Base-by-base conservation (phyloP, 148 eudicot genomes). In the Salicornia ramosissima region DNA sequence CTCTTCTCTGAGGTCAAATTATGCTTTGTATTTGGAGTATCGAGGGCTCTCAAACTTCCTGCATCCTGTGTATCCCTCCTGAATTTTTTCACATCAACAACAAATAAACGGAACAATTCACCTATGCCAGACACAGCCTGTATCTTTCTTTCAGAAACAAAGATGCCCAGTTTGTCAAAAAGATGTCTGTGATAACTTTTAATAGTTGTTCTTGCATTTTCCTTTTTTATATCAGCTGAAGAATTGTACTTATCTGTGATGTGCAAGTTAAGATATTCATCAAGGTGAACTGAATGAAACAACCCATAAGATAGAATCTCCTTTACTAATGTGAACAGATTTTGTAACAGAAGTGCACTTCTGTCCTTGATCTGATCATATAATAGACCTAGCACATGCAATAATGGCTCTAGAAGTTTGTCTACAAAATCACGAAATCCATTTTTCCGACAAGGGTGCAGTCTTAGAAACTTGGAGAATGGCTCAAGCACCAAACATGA, bases 181-280 rank as follows among this genome's bases (percentile, higher is more conserved):
- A 94, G 82, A 84, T 94, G 96, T 60, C 91, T 86, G 49, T 83
- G 93, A 75, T 88, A 94, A 81, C 99, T 94, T 83, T 85, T 87
- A 58, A 89, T 78, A 9, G 65, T 74, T 43, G 75, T 71, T 74
- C 75, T 87, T 39, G 73, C 74, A 34, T 78, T 88, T 62, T 64
- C 78, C 47, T 69, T 34, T 53, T 74, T 73, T 67, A 64, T 77
- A 68, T 91, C 90, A 34, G 78, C 77, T 64, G 79, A 77, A 31
- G 71, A 68, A 33, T 42, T 82, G 69, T 87, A 94, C 75, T 74
- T 89, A 34, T 62, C 77, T 45, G 84, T 72, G 72, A 89, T 83
- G 39, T 85, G 91, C 59, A 91, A 78, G 83, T 86, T 82, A 33
- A 87, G 78, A 74, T 88, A 89, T 42, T 92, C 99, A 74, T 94